Conservation (phyloP, 305 asterid genomes). For the Fraxinus dipetala region DNA sequence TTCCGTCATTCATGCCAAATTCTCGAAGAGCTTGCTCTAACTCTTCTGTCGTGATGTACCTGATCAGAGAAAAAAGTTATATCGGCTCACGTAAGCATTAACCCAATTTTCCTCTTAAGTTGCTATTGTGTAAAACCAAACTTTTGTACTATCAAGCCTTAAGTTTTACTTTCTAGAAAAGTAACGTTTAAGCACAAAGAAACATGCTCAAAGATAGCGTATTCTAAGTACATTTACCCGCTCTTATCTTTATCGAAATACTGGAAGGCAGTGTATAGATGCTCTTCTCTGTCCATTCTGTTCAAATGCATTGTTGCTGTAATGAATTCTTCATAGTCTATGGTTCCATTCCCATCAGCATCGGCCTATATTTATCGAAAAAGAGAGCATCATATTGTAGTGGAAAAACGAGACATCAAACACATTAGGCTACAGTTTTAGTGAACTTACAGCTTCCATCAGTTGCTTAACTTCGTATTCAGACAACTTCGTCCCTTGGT, state of each 20-base stretch:
- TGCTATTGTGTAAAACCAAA: neutral
- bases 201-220: neutral
- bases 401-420: neutral
- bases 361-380: conserved; percentile 56
- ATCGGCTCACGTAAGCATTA: neutral
- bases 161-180: neutral
- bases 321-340: conserved; percentile 94
- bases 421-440: neutral
- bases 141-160: neutral
- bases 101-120: neutral
- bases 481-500: conserved; percentile 53
- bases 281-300: conserved; percentile 97
- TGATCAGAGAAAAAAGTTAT: conserved; percentile 16
- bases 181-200: neutral
- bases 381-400: neutral
- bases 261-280: conserved; percentile 97
- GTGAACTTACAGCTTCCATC: conserved; percentile 60
- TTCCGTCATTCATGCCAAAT: conserved; percentile 75
- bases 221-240: conserved; percentile 45
- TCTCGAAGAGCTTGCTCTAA: conserved; percentile 92
- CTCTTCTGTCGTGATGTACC: conserved; percentile 84
- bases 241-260: conserved; percentile 93
- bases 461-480: conserved; percentile 55
- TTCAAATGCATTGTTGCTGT: conserved; percentile 99
- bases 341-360: conserved; percentile 97